These are phyloP conservation scores for Dipteronia sinensis DNA, from an alignment of 345 rosid species.

Conservation along the genomic window DNA sequence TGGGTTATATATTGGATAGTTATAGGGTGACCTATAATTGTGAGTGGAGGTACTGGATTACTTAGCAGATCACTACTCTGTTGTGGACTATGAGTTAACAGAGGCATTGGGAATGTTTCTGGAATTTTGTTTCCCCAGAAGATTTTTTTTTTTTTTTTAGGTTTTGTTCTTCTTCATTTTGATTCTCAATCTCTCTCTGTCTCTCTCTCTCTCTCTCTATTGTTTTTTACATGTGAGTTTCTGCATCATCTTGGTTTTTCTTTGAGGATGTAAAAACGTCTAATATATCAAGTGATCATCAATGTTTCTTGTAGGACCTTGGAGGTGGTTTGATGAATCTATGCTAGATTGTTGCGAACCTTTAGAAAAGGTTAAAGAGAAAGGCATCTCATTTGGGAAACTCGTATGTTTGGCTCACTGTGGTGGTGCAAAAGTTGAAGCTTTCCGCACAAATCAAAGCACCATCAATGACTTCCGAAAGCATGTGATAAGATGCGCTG, in stretches of 20 bases:
- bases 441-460: slow-evolving; percentile 79
- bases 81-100: background rate
- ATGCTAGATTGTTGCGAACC: slow-evolving; percentile 97
- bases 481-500: slow-evolving; percentile 55
- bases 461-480: slow-evolving; percentile 75
- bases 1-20: background rate
- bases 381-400: slow-evolving; percentile 90
- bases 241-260: background rate
- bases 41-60: background rate
- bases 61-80: background rate
- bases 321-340: slow-evolving; percentile 99
- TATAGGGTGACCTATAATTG: background rate
- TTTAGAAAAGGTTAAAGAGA: slow-evolving; percentile 70
- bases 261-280: slow-evolving; percentile 3
- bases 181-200: too few species aligned
- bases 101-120: background rate
- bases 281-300: background rate
- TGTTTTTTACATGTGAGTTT: background rate
- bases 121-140: background rate
- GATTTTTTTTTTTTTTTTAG: background rate
- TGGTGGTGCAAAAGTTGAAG: slow-evolving; percentile 91
- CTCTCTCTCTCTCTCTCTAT: background rate
- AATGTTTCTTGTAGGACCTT: slow-evolving; percentile 62
- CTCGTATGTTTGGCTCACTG: slow-evolving; percentile 87
- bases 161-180: background rate